phyloP scores from a whole-genome alignment of 306 rosid genomes.

The Casuarina glauca region DNA sequence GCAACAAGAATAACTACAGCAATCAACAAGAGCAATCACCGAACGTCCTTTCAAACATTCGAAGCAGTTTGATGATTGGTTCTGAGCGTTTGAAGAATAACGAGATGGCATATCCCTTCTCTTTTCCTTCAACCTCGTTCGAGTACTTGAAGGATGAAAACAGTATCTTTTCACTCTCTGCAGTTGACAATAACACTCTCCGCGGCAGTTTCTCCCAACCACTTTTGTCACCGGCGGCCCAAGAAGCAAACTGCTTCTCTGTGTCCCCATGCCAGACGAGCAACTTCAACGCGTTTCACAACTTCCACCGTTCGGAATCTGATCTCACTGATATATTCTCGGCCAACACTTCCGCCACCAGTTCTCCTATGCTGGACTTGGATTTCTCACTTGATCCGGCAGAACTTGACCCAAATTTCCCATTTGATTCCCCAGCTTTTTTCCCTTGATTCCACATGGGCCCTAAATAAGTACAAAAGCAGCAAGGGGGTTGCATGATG shows the following conservation, averaged over 20 bases:
- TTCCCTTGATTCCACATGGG: slow-evolving; percentile 30
- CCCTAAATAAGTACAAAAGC: slow-evolving; percentile 14
- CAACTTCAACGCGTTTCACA: slow-evolving; percentile 34
- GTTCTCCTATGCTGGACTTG: slow-evolving; percentile 59
- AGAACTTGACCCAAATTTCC: slow-evolving; percentile 52
- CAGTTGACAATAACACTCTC: slow-evolving; percentile 35
- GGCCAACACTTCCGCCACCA: slow-evolving; percentile 60
- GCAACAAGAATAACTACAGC: slow-evolving; percentile 4
- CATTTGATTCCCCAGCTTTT: slow-evolving; percentile 47
- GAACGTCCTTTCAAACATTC: slow-evolving; percentile 20
- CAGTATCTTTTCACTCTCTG: slow-evolving; percentile 30
- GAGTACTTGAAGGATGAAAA: slow-evolving; percentile 39
- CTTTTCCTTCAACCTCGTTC: slow-evolving; percentile 59
- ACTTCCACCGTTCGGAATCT: slow-evolving; percentile 45
- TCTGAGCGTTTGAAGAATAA: slow-evolving; percentile 38
- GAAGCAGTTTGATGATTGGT: slow-evolving; percentile 27
- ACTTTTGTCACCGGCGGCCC: slow-evolving; percentile 43
- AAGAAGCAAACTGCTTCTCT: slow-evolving; percentile 42
- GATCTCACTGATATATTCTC: slow-evolving; percentile 60
- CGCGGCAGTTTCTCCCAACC: slow-evolving; percentile 42
- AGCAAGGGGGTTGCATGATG: slow-evolving; percentile 10
- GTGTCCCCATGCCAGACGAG: slow-evolving; percentile 44
- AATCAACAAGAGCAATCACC: slow-evolving; percentile 33
- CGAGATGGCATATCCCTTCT: slow-evolving; percentile 47
- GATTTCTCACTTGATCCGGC: slow-evolving; percentile 55